Evolutionary conservation across 306 rosid species (phyloP).

Genomic region (Pueraria montana): DNA sequence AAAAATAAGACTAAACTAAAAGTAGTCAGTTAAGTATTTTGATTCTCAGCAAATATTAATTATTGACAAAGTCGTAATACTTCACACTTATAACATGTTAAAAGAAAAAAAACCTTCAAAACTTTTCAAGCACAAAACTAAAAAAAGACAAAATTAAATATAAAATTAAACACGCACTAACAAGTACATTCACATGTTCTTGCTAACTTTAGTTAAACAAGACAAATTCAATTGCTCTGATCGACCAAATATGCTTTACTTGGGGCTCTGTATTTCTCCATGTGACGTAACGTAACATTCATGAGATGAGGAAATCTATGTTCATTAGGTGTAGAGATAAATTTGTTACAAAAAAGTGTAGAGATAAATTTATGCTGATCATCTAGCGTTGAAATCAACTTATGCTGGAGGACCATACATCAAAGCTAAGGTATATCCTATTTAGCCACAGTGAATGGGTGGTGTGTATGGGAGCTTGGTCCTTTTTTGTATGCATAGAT

Average conservation of each 20-base stretch:
- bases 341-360: neutral
- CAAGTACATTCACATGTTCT: neutral
- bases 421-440: constrained; percentile 37
- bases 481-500: neutral
- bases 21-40: too few relatives aligned
- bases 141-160: too few relatives aligned
- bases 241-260: neutral
- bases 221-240: neutral
- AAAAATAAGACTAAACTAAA: too few relatives aligned
- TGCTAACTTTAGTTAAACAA: neutral
- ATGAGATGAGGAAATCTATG: neutral
- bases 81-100: too few relatives aligned
- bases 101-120: too few relatives aligned
- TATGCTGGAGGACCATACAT: constrained; percentile 18
- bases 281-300: neutral
- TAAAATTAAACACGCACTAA: too few relatives aligned
- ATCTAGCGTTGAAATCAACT: neutral
- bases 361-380: neutral
- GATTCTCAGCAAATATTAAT: too few relatives aligned
- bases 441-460: constrained; percentile 33
- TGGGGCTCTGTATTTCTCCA: neutral
- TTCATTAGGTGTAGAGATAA: neutral
- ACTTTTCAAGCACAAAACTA: too few relatives aligned
- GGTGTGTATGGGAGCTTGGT: constrained; percentile 40
- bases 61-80: too few relatives aligned